Evolutionary conservation across 2,329 filamentous ascomycete species (phyloP).

Genomic region (Diaporthe destruens): DNA sequence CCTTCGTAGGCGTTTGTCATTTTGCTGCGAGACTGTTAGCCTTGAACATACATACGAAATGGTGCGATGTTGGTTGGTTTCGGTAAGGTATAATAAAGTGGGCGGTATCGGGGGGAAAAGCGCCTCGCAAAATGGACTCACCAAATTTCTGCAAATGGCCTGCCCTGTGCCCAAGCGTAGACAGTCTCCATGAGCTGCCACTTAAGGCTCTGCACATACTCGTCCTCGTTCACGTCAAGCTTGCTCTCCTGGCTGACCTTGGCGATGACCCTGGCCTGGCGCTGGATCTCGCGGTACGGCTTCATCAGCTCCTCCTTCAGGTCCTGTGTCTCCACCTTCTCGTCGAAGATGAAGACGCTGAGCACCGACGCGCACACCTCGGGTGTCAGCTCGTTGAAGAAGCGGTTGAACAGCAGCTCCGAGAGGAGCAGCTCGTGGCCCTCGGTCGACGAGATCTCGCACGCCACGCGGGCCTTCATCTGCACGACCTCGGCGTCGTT

Average conservation of each 20-base stretch:
- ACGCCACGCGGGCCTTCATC: conserved; percentile 96
- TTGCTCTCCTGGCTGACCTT: conserved; percentile 97
- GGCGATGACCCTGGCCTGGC: conserved; percentile 87
- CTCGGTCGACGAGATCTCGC: conserved; percentile 91
- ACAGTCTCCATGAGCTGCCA: conserved; percentile 98
- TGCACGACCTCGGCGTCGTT: conserved; percentile 96
- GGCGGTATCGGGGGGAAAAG: too few species aligned
- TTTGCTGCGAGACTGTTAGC: conserved; percentile 68
- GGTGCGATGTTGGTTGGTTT: not conserved
- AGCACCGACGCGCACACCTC: conserved; percentile 89
- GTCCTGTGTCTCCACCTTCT: conserved; percentile 84
- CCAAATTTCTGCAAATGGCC: conserved; percentile 94
- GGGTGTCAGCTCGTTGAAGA: conserved; percentile 95
- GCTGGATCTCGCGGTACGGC: conserved; percentile 87
- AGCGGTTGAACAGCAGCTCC: conserved; percentile 94
- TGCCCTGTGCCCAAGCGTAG: conserved; percentile 89
- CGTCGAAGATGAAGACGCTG: conserved; percentile 97
- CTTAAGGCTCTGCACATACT: conserved; percentile 91
- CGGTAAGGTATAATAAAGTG: too few species aligned
- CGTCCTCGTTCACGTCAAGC: conserved; percentile 92
- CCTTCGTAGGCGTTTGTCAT: conserved; percentile 99
- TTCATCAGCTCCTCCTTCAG: conserved; percentile 88
- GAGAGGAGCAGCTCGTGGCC: conserved; percentile 94
- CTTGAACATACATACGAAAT: not conserved
- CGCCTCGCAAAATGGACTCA: conserved; percentile 63